phyloP scores from a whole-genome alignment of 148 eudicot species.

The Persicaria maculosa region DNA sequence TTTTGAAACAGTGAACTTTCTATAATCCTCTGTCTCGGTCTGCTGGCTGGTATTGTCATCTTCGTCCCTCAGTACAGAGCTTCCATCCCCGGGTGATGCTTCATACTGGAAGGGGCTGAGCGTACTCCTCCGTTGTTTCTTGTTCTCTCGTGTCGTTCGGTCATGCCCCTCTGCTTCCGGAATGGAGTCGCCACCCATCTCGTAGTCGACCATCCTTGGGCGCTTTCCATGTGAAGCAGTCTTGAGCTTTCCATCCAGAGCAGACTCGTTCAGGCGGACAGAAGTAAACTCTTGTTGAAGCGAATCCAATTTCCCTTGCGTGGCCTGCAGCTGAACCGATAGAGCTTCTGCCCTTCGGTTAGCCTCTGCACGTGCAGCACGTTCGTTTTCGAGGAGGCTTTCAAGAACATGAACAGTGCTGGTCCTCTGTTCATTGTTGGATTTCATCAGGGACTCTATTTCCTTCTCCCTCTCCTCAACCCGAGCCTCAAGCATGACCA shows the following conservation, averaged over 20 bases:
- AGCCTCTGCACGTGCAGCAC: constrained; percentile 77
- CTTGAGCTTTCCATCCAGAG: constrained; percentile 62
- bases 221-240: constrained; percentile 77
- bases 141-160: constrained; percentile 34
- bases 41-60: constrained; percentile 59
- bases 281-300: constrained; percentile 75
- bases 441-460: constrained; percentile 61
- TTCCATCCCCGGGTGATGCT: constrained; percentile 53
- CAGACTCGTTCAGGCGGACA: constrained; percentile 61
- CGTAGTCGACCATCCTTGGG: constrained; percentile 58
- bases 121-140: constrained; percentile 59
- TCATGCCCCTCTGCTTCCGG: constrained; percentile 45
- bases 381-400: constrained; percentile 63
- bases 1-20: constrained; percentile 61
- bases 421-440: constrained; percentile 75
- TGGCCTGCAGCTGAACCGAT: constrained; percentile 70
- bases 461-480: constrained; percentile 89
- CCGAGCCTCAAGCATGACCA: constrained; percentile 57
- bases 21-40: constrained; percentile 48
- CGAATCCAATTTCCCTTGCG: constrained; percentile 71
- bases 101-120: constrained; percentile 37
- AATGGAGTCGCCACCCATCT: constrained; percentile 47
- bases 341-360: constrained; percentile 71
- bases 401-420: constrained; percentile 72
- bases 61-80: constrained; percentile 51